Evolutionary conservation across 1,284 basidiomycete species (phyloP), one percentile per base, ranked within the genome.

Genomic region (Heliocybe sulcata): DNA sequence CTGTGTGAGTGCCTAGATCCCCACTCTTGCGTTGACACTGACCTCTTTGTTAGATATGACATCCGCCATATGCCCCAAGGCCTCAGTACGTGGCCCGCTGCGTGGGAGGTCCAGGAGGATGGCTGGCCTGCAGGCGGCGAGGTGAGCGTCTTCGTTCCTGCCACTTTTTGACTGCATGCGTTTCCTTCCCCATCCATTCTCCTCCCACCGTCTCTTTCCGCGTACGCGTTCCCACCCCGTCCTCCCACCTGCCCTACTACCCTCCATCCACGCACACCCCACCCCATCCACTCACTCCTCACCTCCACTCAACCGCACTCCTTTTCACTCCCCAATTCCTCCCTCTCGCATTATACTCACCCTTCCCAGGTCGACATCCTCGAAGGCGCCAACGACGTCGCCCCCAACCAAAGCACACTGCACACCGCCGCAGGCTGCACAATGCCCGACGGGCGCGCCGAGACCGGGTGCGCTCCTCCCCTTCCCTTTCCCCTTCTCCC

Each of bases 291-390:
- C n/a, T n/a, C n/a, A n/a, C n/a, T n/a, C n/a, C n/a, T n/a, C n/a
- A n/a, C n/a, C n/a, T n/a, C n/a, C n/a, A n/a, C n/a, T n/a, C n/a
- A n/a, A n/a, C n/a, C n/a, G n/a, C n/a, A n/a, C n/a, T n/a, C n/a
- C n/a, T n/a, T n/a, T 38, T 16, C 42, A 23, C 42, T 16, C 42
- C 9, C 16, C 6, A 20, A 6, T 9, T 45, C 9, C n/a, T 20
- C 23, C 42, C 9, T 19, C 42, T 23, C 23, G 42, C 47, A 56
- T 79, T 11, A 80, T 78, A 8, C 79, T 79, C 78, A 77, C 72
- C 56, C 80, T 80, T 82, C 82, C 0, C 81, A 89, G 65, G 75
- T 87, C 23, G 86, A 89, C 66, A 83, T 89, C 51, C 54, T 88
- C 14, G 87, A 89, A 66, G 85, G 81, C 12, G 80, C 86, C 35